Conservation (phyloP, 1,284 basidiomycete species). For the Veloporphyrellus conicus region DNA sequence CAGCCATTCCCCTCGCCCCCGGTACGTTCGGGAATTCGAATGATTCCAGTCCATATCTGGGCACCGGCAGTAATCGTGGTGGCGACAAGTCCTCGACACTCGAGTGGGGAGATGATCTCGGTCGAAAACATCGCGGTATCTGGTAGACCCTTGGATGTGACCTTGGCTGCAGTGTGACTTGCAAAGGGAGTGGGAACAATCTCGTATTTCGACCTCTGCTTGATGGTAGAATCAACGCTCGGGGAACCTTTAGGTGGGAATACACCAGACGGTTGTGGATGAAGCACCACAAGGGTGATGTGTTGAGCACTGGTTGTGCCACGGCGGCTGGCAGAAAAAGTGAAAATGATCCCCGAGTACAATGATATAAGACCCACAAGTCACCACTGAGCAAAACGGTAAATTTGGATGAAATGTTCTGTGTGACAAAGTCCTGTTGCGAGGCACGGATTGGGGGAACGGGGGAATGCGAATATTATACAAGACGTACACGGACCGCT, state of each 20-base stretch:
- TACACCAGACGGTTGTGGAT: constrained; percentile 39
- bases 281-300: constrained; percentile 42
- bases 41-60: constrained; percentile 47
- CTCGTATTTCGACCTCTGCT: constrained; percentile 7
- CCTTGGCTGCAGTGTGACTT: constrained; percentile 12
- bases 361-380: constrained; percentile 42
- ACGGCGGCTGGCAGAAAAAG: constrained; percentile 39
- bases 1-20: constrained; percentile 15
- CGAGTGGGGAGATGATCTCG: constrained; percentile 39
- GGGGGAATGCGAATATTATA: background rate
- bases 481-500: constrained; percentile 38
- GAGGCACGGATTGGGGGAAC: background rate
- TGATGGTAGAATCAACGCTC: constrained; percentile 17
- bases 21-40: constrained; percentile 39
- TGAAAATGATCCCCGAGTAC: constrained; percentile 1
- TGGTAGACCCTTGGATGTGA: constrained; percentile 1
- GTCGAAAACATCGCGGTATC: constrained; percentile 31
- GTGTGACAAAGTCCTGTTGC: constrained; percentile 41
- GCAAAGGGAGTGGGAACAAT: constrained; percentile 14
- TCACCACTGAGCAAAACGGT: constrained; percentile 45
- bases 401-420: constrained; percentile 43
- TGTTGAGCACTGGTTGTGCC: constrained; percentile 34
- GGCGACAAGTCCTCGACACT: constrained; percentile 42
- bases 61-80: constrained; percentile 29
- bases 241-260: constrained; percentile 31